Percentiles rank a stretch among this genome's conserved stretches.
Evolutionary conservation across 2,329 filamentous ascomycete species (phyloP).

Genomic region (Pseudogymnoascus sp.): DNA sequence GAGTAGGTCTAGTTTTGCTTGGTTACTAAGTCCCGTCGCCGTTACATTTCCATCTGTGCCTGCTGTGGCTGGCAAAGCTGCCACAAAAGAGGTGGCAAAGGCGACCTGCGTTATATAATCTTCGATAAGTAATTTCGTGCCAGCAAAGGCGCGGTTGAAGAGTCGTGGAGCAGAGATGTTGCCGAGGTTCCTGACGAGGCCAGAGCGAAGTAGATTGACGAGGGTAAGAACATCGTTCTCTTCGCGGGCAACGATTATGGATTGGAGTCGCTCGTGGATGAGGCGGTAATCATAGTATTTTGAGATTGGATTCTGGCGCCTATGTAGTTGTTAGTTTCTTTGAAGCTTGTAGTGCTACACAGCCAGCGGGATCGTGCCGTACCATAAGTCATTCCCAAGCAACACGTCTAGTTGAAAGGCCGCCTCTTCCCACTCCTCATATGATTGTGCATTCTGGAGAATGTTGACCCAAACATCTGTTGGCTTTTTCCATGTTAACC

Average conservation of each 20-base stretch:
- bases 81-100: constrained; percentile 71
- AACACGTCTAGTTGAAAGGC: constrained; percentile 75
- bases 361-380: constrained; percentile 19
- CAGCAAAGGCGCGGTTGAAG: constrained; percentile 77
- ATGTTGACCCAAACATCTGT: constrained; percentile 57
- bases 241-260: constrained; percentile 59
- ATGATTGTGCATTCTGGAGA: constrained; percentile 58
- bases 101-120: constrained; percentile 81
- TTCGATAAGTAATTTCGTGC: constrained; percentile 84
- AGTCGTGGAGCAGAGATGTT: constrained; percentile 77
- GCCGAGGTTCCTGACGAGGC: constrained; percentile 74
- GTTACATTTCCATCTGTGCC: constrained; percentile 30
- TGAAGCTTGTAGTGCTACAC: neutral
- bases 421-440: constrained; percentile 81
- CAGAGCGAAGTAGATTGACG: constrained; percentile 72
- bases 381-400: constrained; percentile 76
- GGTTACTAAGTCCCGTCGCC: constrained; percentile 36
- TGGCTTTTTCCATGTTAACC: constrained; percentile 57
- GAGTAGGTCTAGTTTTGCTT: constrained; percentile 69
- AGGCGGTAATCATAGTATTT: constrained; percentile 80
- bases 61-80: constrained; percentile 50
- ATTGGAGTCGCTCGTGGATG: constrained; percentile 67
- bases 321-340: constrained; percentile 26
- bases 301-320: constrained; percentile 73
- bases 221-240: constrained; percentile 64